Base-by-base conservation (phyloP, 169 alveolate species). In the Plasmodium gaboni region DNA sequence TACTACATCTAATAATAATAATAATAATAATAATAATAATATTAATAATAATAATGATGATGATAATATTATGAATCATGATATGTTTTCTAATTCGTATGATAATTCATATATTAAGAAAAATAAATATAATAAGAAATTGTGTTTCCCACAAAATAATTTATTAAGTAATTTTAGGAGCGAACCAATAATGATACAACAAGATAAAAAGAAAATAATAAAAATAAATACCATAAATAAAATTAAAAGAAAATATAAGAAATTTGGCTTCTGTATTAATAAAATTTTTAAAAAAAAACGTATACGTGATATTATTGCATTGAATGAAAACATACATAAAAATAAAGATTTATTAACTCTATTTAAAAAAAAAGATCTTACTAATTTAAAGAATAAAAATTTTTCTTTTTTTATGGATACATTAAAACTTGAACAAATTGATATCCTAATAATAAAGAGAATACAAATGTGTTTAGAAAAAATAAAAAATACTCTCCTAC, bases 391-490 rank as follows among this genome's bases (percentile, higher is more conserved):
- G 69, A 69, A 38, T 13, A 55, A 22, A 50, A 83, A 83, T 60
- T 55, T 83, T 0, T 67, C 80, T 26, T 83, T 68, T 61, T 83
- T 83, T 26, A 83, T 83, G 91, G 80, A 13, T 6, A 83, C 19
- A 68, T 53, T 83, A 46, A 50, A 83, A 17, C 3, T 83, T 15
- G 73, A 68, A 59, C 68, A 83, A 69, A 83, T 83, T 13, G 91
- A 83, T 59, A 9, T 83, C 13, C n/a, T 83, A 68, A 83, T 83
- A 13, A 83, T 83, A 44, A 83, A 83, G 61, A 83, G 91, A 61
- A 83, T 83, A 13, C 61, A 68, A 2, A 83, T 83, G 22, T 83
- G 80, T 71, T 13, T 60, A 46, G 74, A 69, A 42, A 67, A 83
- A 17, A 68, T 83, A 2, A 83, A 69, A 60, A 69, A 59, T 38